Evolutionary conservation across 352 stramenopile genomes (phyloP).

Genomic region (Thraustochytrium striatum): DNA sequence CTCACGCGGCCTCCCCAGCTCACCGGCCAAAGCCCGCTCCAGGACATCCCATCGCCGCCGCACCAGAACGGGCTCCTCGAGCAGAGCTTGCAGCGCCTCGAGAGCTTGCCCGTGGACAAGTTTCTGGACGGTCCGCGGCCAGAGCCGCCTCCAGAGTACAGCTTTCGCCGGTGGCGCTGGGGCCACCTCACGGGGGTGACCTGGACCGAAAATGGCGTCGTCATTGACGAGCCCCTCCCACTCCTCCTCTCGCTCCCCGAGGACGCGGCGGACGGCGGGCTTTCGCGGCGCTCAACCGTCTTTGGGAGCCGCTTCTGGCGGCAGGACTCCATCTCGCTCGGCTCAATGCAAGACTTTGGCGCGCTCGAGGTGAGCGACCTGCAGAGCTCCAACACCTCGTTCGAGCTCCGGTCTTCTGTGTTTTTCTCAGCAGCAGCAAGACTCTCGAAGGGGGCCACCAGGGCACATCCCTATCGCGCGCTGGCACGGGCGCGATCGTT

Average conservation of each 20-base stretch:
- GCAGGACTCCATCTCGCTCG: background rate
- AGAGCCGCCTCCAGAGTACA: background rate
- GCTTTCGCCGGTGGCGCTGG: background rate
- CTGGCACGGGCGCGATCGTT: no score
- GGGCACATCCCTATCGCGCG: no score
- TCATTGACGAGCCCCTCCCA: constrained; percentile 28
- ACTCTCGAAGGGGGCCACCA: no score
- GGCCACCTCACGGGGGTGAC: background rate
- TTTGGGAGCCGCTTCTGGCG: background rate
- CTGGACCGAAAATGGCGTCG: background rate
- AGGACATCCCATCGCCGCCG: background rate
- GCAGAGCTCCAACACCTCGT: background rate
- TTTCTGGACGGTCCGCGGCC: no score
- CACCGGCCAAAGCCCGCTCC: background rate
- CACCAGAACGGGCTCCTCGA: no score
- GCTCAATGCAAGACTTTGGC: background rate
- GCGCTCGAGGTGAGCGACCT: background rate
- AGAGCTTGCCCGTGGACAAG: no score
- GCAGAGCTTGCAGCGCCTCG: no score
- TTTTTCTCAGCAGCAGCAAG: background rate
- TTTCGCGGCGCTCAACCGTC: background rate
- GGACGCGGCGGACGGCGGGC: background rate
- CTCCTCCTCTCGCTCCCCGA: constrained; percentile 1
- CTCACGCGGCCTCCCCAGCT: background rate
- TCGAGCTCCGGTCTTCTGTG: constrained; percentile 3